A percentile compares a stretch with the other conserved stretches of the same genome.
phyloP scores from a whole-genome alignment of 2,329 filamentous ascomycete species.

The Pestalotiopsis sp. region DNA sequence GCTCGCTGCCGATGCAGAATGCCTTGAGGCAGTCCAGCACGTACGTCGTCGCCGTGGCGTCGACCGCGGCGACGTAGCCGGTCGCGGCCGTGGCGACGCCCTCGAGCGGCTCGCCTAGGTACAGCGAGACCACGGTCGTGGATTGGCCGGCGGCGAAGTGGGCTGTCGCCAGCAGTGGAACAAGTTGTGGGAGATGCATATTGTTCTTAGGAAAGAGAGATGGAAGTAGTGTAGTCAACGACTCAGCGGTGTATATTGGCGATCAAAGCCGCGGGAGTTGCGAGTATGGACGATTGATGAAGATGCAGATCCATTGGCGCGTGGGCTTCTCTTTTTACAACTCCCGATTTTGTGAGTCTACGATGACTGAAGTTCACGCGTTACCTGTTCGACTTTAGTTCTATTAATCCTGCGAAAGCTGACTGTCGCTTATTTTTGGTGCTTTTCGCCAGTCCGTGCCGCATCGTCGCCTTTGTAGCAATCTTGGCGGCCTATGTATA shows the following conservation, averaged over 20 bases:
- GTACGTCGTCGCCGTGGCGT: constrained; percentile 3
- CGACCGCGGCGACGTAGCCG: constrained; percentile 7
- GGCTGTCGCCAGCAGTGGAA: background rate
- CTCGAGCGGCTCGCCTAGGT: background rate
- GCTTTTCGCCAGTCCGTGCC: background rate
- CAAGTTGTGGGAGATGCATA: background rate
- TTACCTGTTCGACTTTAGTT: background rate
- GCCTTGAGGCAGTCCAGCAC: constrained; percentile 1
- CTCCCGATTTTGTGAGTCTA: background rate
- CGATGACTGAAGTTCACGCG: background rate
- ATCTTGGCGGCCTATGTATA: background rate
- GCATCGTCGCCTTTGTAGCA: background rate
- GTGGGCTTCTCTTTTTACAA: background rate
- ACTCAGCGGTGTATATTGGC: background rate
- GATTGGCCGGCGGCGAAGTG: background rate
- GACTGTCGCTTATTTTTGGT: background rate
- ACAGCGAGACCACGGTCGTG: constrained; percentile 6
- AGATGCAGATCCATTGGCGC: background rate
- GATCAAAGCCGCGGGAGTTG: background rate
- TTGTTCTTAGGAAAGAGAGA: background rate
- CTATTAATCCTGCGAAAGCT: background rate
- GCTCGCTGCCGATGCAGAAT: background rate
- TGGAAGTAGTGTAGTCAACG: background rate
- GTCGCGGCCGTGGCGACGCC: constrained; percentile 5
- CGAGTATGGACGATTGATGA: background rate